Evolutionary conservation across 257 asterid species (phyloP).

Genomic region (Phtheirospermum japonicum): DNA sequence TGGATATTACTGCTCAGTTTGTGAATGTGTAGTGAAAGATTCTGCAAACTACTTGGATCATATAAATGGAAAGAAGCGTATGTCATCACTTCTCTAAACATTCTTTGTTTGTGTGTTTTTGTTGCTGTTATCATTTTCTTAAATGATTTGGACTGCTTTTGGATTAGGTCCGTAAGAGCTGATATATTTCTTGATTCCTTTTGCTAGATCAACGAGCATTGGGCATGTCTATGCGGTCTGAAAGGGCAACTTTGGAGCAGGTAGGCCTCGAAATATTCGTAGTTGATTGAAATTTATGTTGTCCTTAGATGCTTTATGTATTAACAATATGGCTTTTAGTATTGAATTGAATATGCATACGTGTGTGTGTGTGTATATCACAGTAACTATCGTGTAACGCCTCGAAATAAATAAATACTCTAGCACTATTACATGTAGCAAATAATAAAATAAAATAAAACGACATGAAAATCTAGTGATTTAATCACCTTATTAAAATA

Average conservation of each 20-base stretch:
- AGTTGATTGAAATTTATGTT: slow-evolving; percentile 1
- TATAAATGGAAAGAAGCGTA: slow-evolving; percentile 98
- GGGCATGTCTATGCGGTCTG: slow-evolving; percentile 99
- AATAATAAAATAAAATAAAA: too few species aligned
- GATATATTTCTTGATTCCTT: slow-evolving; percentile 18
- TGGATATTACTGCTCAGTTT: slow-evolving; percentile 94
- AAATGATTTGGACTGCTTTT: slow-evolving; percentile 6
- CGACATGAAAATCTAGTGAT: too few species aligned
- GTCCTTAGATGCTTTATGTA: slow-evolving; percentile 8
- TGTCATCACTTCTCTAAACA: slow-evolving; percentile 31
- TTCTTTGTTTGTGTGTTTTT: slow-evolving; percentile 4
- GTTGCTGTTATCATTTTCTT: slow-evolving; percentile 9
- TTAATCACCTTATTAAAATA: too few species aligned
- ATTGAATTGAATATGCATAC: not conserved
- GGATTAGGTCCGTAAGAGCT: slow-evolving; percentile 5
- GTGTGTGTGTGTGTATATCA: not conserved
- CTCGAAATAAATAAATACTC: too few species aligned
- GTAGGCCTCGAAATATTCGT: slow-evolving; percentile 36
- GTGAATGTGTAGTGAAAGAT: slow-evolving; percentile 98
- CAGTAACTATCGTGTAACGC: not conserved
- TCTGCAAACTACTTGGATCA: slow-evolving; percentile 99
- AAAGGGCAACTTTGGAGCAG: slow-evolving; percentile 94
- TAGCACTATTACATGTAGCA: too few species aligned
- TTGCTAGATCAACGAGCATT: slow-evolving; percentile 91
- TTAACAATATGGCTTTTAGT: not conserved